Conservation (phyloP, 495 filamentous ascomycete species). For the Talaromyces borbonicus region DNA sequence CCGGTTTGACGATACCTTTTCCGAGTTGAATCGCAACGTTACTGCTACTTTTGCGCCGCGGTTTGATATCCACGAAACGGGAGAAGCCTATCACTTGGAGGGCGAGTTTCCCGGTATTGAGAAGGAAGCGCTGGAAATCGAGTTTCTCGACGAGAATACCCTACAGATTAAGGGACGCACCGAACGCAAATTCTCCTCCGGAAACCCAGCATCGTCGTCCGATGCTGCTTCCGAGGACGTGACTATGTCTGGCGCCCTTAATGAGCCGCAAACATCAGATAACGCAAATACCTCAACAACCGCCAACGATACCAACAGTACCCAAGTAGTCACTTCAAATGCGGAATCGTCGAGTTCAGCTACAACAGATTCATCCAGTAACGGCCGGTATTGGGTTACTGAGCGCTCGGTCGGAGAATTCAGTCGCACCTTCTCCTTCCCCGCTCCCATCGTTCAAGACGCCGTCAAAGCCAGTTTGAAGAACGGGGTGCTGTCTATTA, state of each 20-base stretch:
- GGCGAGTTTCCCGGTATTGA: conserved; percentile 82
- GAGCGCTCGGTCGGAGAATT: conserved; percentile 83
- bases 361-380: conserved; percentile 25
- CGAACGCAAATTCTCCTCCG: conserved; percentile 16
- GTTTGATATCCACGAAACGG: conserved; percentile 73
- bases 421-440: conserved; percentile 73
- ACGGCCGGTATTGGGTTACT: conserved; percentile 58
- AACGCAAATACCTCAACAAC: conserved; percentile 5
- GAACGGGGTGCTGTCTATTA: conserved; percentile 64
- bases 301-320: background rate
- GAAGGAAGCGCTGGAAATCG: conserved; percentile 69
- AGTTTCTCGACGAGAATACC: conserved; percentile 75
- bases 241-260: conserved; percentile 9
- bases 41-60: conserved; percentile 50
- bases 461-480: conserved; percentile 64
- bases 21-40: conserved; percentile 11
- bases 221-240: conserved; percentile 11
- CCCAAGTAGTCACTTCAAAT: conserved; percentile 7
- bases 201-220: background rate
- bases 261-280: background rate
- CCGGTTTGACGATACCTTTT: conserved; percentile 11
- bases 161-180: conserved; percentile 63
- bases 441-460: conserved; percentile 65
- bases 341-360: background rate
- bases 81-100: conserved; percentile 67